Evolutionary conservation across 108 stramenopile genomes (phyloP).

Genomic region (Discostella pseudostelligera): DNA sequence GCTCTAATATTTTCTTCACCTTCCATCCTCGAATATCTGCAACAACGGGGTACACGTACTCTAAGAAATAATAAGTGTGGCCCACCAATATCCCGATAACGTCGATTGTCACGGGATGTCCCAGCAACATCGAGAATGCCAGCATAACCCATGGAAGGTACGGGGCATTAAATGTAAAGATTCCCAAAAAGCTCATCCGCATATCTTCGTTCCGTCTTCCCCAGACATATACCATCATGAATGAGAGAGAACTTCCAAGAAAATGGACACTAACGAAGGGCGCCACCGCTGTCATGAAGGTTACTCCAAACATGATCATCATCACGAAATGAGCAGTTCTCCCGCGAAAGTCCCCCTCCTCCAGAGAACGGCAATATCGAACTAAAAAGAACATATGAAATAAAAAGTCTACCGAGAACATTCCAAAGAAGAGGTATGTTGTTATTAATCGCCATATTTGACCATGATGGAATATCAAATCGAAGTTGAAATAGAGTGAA

Average conservation of each 20-base stretch:
- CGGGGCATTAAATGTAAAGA: slow-evolving; percentile 93
- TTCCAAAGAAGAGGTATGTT: slow-evolving; percentile 96
- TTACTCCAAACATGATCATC: slow-evolving; percentile 90
- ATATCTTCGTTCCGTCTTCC: slow-evolving; percentile 85
- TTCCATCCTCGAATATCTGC: slow-evolving; percentile 92
- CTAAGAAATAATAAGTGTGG: slow-evolving; percentile 96
- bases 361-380: slow-evolving; percentile 92
- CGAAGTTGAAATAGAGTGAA: slow-evolving; percentile 92
- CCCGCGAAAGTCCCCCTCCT: slow-evolving; percentile 95
- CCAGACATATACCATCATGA: slow-evolving; percentile 99
- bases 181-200: slow-evolving; percentile 91
- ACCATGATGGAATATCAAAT: slow-evolving; percentile 82
- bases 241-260: slow-evolving; percentile 90
- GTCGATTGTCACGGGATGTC: slow-evolving; percentile 80
- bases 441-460: slow-evolving; percentile 97
- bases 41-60: slow-evolving; percentile 93
- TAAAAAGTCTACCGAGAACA: slow-evolving; percentile 94
- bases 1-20: slow-evolving; percentile 70
- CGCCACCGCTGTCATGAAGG: slow-evolving; percentile 76
- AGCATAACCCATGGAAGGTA: slow-evolving; percentile 98
- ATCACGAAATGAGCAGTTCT: slow-evolving; percentile 90
- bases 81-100: slow-evolving; percentile 95
- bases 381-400: slow-evolving; percentile 99
- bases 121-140: slow-evolving; percentile 81
- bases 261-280: slow-evolving; percentile 86